Base-by-base conservation (phyloP, 2,329 filamentous ascomycete species). In the Pezizomycotina sp. region DNA sequence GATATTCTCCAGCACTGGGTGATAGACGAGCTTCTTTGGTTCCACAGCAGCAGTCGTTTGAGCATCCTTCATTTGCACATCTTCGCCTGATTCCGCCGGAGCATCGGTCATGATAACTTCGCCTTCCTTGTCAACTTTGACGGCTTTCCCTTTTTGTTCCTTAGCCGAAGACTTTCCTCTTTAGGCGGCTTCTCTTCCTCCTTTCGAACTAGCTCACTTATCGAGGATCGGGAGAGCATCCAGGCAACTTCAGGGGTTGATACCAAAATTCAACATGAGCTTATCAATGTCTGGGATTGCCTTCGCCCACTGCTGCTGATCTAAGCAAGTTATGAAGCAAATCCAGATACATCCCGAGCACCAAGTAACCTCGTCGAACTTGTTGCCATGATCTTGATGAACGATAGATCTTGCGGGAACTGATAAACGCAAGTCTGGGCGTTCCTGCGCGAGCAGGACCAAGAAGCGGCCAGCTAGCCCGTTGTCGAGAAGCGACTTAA, bases 391-490 rank as follows among this genome's bases (percentile, higher is more conserved):
- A n/a, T n/a, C n/a, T n/a, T n/a, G n/a, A n/a, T n/a, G n/a, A n/a
- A n/a, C n/a, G n/a, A n/a, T n/a, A n/a, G n/a, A n/a, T n/a, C n/a
- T n/a, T 2, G 81, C 79, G 8, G 95, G 61, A 27, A 84, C 75
- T n/a, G n/a, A n/a, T n/a, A n/a, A n/a, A n/a, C n/a, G n/a, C 56
- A 98, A 98, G 54, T 93, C 74, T 4, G 50, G 50, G 29, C 82
- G 74, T 56, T 92, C 83, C 53, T 93, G 84, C 0, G 84, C 80
- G 49, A 98, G 76, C 27, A 83, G 77, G 49, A 95, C 69, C n/a
- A 98, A 67, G 2, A 95, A 65, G 42, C 81, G 77, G 1, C 79
- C 77, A 15, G 79, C 80, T 32, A 95, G 66, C 31, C 73, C 73
- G 0, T 77, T 77, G 14, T 84, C 75, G 3, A 76, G 73, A 23